Base-by-base conservation (phyloP, 768 basidiomycete species). In the Psilocybe azurescens region DNA sequence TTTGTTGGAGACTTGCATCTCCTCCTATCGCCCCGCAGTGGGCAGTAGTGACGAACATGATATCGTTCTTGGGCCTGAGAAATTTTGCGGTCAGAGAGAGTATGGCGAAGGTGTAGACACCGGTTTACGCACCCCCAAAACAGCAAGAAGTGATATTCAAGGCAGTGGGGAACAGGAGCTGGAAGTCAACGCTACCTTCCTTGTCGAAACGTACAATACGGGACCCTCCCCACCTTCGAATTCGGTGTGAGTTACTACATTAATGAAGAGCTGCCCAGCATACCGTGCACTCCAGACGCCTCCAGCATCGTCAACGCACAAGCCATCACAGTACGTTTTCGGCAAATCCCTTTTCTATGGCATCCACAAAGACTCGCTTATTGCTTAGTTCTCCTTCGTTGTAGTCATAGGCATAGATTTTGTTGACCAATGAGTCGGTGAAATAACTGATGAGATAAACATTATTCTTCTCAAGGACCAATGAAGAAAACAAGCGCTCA, bases 351-450 rank as follows among this genome's bases (percentile, higher is more conserved):
- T 81, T 76, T 48, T 82, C 79, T 59, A 84, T 73, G 13, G 85
- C 85, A 67, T 90, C 85, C 50, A 89, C 76, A 55, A 85, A 83
- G 10, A 86, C 67, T 10, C 88, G 81, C 58, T 84, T 81, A 68
- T 88, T 86, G 47, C 79, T 77, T 41, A 89, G 66, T 13, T 77
- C 73, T n/a, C 88, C 89, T 51, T 83, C 76, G 18, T 82, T 76
- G 66, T 89, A 90, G 69, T 89, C 86, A 68, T 88, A 89, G 20
- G 84, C 86, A 63, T 87, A 86, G 63, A 91, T 90, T 65, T 79
- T 77, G 74, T 89, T 88, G n/a, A 74, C 75, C 58, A 84, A 73
- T 1, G 88, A 90, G 71, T 90, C 87, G 58, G 89, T 89, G 70
- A 89, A 89, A 74, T 89, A 89, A 72, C 89, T 89, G 64, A n/a